These are phyloP conservation scores for Colletotrichum abscissum DNA, from an alignment of 2,329 filamentous ascomycete species.

Conservation along the genomic window DNA sequence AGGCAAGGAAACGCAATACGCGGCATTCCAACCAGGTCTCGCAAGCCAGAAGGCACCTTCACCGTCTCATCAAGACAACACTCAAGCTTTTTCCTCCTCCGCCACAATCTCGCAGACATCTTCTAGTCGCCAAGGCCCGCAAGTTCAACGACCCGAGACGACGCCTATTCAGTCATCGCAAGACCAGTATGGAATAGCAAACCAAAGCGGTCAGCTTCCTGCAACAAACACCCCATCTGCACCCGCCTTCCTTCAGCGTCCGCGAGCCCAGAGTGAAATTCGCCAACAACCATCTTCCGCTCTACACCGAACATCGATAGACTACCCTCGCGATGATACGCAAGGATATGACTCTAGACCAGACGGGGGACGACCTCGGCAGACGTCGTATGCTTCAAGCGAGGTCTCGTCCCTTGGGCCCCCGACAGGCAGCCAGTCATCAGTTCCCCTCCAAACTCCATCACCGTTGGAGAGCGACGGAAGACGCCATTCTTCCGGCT, in stretches of 20 bases:
- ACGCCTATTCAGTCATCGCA: background rate
- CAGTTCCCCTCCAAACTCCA: constrained; percentile 40
- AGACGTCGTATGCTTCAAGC: constrained; percentile 18
- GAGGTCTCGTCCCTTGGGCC: constrained; percentile 44
- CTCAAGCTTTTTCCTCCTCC: background rate
- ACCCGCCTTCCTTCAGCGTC: constrained; percentile 16
- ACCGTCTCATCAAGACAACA: background rate
- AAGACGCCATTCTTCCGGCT: constrained; percentile 21
- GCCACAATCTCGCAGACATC: background rate
- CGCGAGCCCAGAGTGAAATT: background rate
- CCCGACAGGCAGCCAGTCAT: constrained; percentile 41
- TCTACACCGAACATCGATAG: background rate
- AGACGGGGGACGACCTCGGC: background rate
- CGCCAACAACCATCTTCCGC: background rate
- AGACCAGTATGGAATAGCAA: background rate
- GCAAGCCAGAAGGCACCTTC: background rate
- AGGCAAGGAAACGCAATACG: background rate
- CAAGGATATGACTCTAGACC: background rate
- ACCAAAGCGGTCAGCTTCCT: no score
- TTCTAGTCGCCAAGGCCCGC: background rate
- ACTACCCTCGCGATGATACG: background rate
- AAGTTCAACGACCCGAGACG: constrained; percentile 22
- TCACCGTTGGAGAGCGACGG: constrained; percentile 42
- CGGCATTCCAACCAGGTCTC: constrained; percentile 7
- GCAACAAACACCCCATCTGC: background rate